These are phyloP conservation scores for Dendrobium catenatum DNA, from an alignment of 106 monocot species.

Conservation along the genomic window DNA sequence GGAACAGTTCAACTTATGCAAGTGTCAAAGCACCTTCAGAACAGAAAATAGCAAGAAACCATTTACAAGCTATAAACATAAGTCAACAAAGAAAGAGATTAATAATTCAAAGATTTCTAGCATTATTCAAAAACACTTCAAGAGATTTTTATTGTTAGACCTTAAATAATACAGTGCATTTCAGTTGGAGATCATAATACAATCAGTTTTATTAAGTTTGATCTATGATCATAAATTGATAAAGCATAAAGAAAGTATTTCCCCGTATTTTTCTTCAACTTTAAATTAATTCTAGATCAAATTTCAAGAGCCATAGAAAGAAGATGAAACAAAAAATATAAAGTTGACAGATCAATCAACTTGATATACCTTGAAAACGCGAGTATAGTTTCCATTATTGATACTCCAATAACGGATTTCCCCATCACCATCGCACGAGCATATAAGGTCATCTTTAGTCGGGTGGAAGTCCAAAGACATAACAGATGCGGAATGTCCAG, in stretches of 20 bases:
- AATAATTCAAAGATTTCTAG: too few relatives aligned
- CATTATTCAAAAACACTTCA: too few relatives aligned
- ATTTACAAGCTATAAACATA: too few relatives aligned
- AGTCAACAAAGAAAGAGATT: too few relatives aligned
- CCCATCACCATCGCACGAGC: constrained; percentile 71
- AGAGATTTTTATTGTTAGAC: too few relatives aligned
- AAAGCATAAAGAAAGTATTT: background rate
- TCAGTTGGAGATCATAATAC: background rate
- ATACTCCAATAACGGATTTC: constrained; percentile 88
- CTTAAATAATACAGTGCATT: too few relatives aligned
- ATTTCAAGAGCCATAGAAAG: background rate
- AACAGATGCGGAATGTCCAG: constrained; percentile 70
- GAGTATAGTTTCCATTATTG: constrained; percentile 62
- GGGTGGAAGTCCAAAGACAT: constrained; percentile 82
- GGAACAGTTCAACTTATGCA: too few relatives aligned
- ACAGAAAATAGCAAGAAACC: too few relatives aligned
- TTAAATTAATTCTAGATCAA: background rate
- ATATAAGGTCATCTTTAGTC: constrained; percentile 70
- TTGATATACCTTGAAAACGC: constrained; percentile 52
- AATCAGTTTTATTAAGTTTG: background rate
- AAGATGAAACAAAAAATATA: background rate
- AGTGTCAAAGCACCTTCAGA: too few relatives aligned
- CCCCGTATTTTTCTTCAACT: background rate
- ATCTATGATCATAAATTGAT: background rate
- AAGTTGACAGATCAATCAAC: background rate